Evolutionary conservation across 2,329 filamentous ascomycete genomes (phyloP).

Genomic region (Plectosphaerella plurivora): DNA sequence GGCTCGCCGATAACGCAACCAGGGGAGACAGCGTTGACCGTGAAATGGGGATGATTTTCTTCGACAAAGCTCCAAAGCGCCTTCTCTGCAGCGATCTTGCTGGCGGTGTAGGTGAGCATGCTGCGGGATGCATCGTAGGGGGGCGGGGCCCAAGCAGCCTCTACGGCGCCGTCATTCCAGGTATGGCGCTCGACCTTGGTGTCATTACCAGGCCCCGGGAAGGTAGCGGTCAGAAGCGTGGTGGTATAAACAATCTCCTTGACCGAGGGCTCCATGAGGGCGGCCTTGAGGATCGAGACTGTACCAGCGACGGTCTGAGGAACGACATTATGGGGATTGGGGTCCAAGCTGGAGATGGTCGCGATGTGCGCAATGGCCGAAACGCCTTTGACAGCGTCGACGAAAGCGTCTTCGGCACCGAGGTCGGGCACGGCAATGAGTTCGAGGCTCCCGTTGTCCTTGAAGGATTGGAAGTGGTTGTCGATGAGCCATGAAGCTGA

Average conservation of each 20-base stretch:
- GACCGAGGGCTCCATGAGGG: slow-evolving; percentile 31
- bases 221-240: slow-evolving; percentile 9
- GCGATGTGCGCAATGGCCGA: slow-evolving; percentile 40
- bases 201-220: slow-evolving; percentile 3
- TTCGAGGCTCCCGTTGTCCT: slow-evolving; percentile 26
- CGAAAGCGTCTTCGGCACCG: slow-evolving; percentile 27
- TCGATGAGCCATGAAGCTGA: slow-evolving; percentile 28
- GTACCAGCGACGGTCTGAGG: slow-evolving; percentile 27
- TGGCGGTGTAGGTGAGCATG: slow-evolving; percentile 18
- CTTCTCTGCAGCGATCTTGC: slow-evolving; percentile 22
- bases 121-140: slow-evolving; percentile 13
- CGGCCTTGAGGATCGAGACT: slow-evolving; percentile 32
- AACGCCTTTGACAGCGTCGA: slow-evolving; percentile 34
- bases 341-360: slow-evolving; percentile 29
- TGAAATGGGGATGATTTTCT: slow-evolving; percentile 18
- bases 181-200: slow-evolving; percentile 14
- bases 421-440: slow-evolving; percentile 33
- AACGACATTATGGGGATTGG: slow-evolving; percentile 37
- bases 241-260: slow-evolving; percentile 24
- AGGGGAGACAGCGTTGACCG: slow-evolving; percentile 15
- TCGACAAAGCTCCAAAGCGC: slow-evolving; percentile 20
- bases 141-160: slow-evolving; percentile 23
- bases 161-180: slow-evolving; percentile 23
- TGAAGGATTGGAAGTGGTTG: slow-evolving; percentile 22
- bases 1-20: slow-evolving; percentile 11